These are phyloP conservation scores for Kuraishia borneana DNA, from an alignment of 805 yeast genomes.

Conservation along the genomic window DNA sequence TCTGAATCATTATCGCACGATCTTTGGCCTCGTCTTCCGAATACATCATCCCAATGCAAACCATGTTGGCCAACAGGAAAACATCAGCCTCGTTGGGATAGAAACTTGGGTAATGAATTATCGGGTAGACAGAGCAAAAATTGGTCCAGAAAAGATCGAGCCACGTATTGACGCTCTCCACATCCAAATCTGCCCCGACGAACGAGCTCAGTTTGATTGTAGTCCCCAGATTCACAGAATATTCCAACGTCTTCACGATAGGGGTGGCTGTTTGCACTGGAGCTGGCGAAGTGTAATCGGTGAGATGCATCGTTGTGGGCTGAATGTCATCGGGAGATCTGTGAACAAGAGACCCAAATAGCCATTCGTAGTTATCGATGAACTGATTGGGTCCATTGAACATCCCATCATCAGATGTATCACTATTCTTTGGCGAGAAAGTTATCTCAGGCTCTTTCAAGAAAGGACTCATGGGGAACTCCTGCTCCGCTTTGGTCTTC, in stretches of 20 bases:
- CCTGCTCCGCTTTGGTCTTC: conserved; percentile 6
- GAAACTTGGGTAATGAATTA: conserved; percentile 25
- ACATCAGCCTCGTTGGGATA: conserved; percentile 5
- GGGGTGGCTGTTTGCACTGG: too few relatives aligned
- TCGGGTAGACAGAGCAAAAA: conserved; percentile 25
- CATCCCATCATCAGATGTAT: conserved; percentile 9
- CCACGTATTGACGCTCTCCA: conserved; percentile 8
- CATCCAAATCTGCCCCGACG: conserved; percentile 2
- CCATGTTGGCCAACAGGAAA: conserved; percentile 9
- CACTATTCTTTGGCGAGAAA: neutral
- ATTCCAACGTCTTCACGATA: too few relatives aligned
- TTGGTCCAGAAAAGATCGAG: conserved; percentile 22
- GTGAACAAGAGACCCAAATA: conserved; percentile 2
- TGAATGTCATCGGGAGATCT: too few relatives aligned
- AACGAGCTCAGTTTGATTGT: conserved; percentile 1
- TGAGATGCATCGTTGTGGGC: too few relatives aligned
- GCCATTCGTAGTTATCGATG: conserved; percentile 1
- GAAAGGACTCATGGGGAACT: conserved; percentile 11
- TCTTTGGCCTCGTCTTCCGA: conserved; percentile 5
- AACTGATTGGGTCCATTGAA: conserved; percentile 3
- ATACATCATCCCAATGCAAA: conserved; percentile 13
- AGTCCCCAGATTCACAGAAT: too few relatives aligned
- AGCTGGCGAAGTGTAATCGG: too few relatives aligned
- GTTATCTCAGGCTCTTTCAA: conserved; percentile 7
- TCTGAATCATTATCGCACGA: conserved; percentile 11